phyloP scores from a whole-genome alignment of 2,329 filamentous ascomycete species.

The Gaeumannomyces sp. region DNA sequence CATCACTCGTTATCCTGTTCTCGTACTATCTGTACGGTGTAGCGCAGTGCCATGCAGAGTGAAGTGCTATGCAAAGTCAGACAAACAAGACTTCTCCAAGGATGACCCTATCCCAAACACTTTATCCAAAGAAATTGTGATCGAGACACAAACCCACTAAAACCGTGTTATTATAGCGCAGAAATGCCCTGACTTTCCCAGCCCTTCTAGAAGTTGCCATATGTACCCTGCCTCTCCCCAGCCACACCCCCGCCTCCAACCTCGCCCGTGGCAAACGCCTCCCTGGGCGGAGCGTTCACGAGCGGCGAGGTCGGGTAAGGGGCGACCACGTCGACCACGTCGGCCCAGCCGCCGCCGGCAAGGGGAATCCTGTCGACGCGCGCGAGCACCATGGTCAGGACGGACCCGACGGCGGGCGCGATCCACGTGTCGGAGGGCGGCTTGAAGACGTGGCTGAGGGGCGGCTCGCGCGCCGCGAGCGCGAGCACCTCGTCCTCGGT shows the following conservation, averaged over 20 bases:
- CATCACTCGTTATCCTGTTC: not conserved
- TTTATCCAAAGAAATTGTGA: not conserved
- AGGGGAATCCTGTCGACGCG: constrained; percentile 7
- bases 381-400: constrained; percentile 8
- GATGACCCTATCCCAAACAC: not conserved
- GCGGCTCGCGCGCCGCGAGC: constrained; percentile 1
- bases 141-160: too few species aligned
- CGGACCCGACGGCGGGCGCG: constrained; percentile 6
- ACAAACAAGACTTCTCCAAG: not conserved
- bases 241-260: too few species aligned
- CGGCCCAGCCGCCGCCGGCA: not conserved
- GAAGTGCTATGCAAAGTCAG: not conserved
- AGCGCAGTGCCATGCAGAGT: too few species aligned
- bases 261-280: not conserved
- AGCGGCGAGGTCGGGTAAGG: constrained; percentile 3
- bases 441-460: constrained; percentile 3
- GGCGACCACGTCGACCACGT: constrained; percentile 8
- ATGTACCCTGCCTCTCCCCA: not conserved
- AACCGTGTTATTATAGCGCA: too few species aligned
- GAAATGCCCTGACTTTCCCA: too few species aligned
- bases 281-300: not conserved
- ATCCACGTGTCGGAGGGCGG: constrained; percentile 8
- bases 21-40: not conserved
- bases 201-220: not conserved
- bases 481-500: constrained; percentile 6